Base-by-base conservation (phyloP, 371 early-diverging fungal genomes). In the Cokeromyces recurvatus region DNA sequence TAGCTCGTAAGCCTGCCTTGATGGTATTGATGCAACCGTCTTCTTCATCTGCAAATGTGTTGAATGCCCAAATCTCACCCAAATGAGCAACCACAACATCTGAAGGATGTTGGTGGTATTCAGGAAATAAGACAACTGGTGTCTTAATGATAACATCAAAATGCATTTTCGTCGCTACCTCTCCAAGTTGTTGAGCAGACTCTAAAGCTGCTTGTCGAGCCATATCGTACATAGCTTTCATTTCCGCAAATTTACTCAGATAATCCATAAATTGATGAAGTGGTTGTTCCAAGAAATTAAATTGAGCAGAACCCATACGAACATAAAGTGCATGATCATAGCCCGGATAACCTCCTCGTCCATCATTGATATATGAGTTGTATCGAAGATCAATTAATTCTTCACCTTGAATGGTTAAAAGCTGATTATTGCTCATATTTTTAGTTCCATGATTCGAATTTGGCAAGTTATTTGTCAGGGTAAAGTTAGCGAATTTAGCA, bases 81-180 rank as follows among this genome's bases (percentile, higher is more conserved):
- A 94, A 71, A 60, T 93, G 87, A 37, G 93, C 88, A 0, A 84
- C 77, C 10, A 96, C 66, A 10, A 73, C 62, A 86, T 42, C 66
- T 48, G 22, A 74, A 46, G 46, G 63, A 66, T 59, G 66, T 48
- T 48, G 48, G 40, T 46, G 78, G 57, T 75, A 68, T 27, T 86
- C 80, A 0, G 95, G 95, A 43, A 95, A 86, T 2, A 84, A 77
- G n/a, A 98, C 76, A 24, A 95, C 87, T 0, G 98, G 98, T 3
- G 95, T 84, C 10, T 82, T 73, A 57, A 97, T 81, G 4, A 77
- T 67, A n/a, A 97, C 70, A 52, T 94, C 90, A 61, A 93, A 92
- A 43, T 91, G 90, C 31, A 86, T 84, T 31, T 85, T 87, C 23
- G 84, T 80, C 4, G 73, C 78, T 2, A 74, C 75, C 36, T 82